phyloP scores from a whole-genome alignment of 768 basidiomycete species.

The Kwoniella dendrophila region DNA sequence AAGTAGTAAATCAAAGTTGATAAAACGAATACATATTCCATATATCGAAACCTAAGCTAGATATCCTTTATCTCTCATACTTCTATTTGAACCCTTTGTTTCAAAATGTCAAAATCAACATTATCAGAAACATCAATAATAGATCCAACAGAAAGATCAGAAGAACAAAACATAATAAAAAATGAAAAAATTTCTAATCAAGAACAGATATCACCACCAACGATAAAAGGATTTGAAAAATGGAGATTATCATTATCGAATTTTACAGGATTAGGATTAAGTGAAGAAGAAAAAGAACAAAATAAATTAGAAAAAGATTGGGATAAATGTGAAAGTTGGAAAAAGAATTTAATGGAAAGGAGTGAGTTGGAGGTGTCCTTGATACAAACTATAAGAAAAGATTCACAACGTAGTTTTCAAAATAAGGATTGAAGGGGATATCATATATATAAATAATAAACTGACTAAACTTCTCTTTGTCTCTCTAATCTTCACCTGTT shows the following conservation, averaged over 20 bases:
- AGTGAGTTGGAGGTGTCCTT: no score
- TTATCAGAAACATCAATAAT: no score
- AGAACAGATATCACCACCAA: not conserved
- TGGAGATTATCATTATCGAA: constrained; percentile 62
- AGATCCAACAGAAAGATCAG: no score
- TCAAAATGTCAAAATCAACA: no score
- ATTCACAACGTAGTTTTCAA: not conserved
- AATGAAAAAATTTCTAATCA: not conserved
- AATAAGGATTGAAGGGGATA: not conserved
- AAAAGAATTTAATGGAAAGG: constrained; percentile 67
- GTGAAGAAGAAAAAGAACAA: constrained; percentile 58
- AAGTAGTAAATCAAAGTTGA: no score
- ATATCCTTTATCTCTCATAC: no score
- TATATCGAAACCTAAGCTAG: no score
- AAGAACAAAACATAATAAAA: not conserved
- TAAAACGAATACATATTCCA: no score
- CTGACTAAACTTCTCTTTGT: not conserved
- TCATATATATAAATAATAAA: not conserved
- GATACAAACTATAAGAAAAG: not conserved
- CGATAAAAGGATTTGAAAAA: constrained; percentile 61
- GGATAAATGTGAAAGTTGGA: constrained; percentile 69
- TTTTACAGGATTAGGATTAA: constrained; percentile 63
- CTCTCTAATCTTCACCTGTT: not conserved
- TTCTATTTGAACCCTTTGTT: no score
- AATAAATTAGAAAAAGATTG: constrained; percentile 57